These are phyloP conservation scores for Cladorrhinum sp. DNA, from an alignment of 2,329 filamentous ascomycete species.

Conservation along the genomic window DNA sequence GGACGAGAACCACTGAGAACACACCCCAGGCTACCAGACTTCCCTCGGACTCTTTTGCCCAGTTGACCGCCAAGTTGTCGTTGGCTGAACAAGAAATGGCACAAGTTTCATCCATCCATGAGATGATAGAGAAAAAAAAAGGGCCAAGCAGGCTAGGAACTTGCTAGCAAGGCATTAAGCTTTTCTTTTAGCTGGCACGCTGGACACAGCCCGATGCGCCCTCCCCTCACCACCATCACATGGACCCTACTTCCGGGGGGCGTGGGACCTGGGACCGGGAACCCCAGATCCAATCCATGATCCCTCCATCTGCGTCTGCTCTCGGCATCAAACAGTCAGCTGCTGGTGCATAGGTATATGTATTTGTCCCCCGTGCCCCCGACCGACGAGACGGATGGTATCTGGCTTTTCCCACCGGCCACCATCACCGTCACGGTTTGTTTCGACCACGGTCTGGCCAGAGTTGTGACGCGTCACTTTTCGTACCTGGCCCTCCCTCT, in stretches of 20 bases:
- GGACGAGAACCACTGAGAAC: background rate
- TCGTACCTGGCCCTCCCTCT: background rate
- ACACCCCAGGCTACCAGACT: background rate
- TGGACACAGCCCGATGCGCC: background rate
- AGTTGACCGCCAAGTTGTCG: conserved; percentile 4
- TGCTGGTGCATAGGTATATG: background rate
- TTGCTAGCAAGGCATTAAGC: conserved; percentile 2
- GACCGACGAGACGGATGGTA: background rate
- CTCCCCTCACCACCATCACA: background rate
- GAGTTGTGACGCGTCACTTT: background rate
- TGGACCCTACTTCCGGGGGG: background rate
- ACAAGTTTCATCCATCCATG: background rate
- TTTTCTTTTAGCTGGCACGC: conserved; percentile 1
- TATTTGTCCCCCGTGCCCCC: background rate
- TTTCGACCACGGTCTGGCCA: background rate
- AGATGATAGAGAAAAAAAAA: too few species aligned
- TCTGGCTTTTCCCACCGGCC: background rate
- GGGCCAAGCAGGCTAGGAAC: background rate
- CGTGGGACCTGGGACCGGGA: too few species aligned
- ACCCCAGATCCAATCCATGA: too few species aligned
- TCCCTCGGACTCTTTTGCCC: background rate
- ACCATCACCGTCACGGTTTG: background rate
- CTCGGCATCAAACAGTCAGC: background rate
- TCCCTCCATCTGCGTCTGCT: background rate
- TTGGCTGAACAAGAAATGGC: background rate